These are phyloP conservation scores for Saccharomyces mikatae DNA, from an alignment of 805 yeast species.

Conservation along the genomic window DNA sequence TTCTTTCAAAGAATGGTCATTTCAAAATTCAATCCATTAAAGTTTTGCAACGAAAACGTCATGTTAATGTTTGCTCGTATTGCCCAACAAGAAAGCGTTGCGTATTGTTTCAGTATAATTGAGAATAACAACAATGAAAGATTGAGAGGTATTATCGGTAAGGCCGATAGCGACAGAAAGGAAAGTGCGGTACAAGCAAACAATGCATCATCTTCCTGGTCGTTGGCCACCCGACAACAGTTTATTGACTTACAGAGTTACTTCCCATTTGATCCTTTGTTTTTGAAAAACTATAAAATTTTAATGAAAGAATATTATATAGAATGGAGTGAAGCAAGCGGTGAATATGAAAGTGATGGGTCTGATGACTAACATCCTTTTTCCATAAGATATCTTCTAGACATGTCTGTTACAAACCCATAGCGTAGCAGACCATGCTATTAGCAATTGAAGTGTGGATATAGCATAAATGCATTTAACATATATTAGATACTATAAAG, in stretches of 20 bases:
- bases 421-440: neutral
- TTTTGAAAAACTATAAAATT: slow-evolving; percentile 52
- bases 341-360: slow-evolving; percentile 44
- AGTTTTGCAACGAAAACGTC: slow-evolving; percentile 88
- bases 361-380: slow-evolving; percentile 30
- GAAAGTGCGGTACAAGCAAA: slow-evolving; percentile 11
- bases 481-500: neutral
- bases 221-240: slow-evolving; percentile 61
- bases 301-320: slow-evolving; percentile 52
- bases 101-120: slow-evolving; percentile 87
- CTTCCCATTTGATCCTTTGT: slow-evolving; percentile 91
- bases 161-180: slow-evolving; percentile 15
- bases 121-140: slow-evolving; percentile 68
- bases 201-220: slow-evolving; percentile 28
- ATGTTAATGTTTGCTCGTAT: slow-evolving; percentile 89
- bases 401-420: neutral
- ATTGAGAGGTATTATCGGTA: slow-evolving; percentile 36
- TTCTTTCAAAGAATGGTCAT: slow-evolving; percentile 80
- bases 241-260: slow-evolving; percentile 87
- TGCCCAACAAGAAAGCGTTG: slow-evolving; percentile 81
- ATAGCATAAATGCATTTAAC: neutral
- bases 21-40: slow-evolving; percentile 86
- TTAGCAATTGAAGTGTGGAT: neutral
- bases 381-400: slow-evolving; percentile 4
- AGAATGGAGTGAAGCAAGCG: slow-evolving; percentile 78